Percentiles rank a stretch among this genome's conserved stretches.
phyloP scores from a whole-genome alignment of 2,329 filamentous ascomycete species.

The Calonectria henricotiae region DNA sequence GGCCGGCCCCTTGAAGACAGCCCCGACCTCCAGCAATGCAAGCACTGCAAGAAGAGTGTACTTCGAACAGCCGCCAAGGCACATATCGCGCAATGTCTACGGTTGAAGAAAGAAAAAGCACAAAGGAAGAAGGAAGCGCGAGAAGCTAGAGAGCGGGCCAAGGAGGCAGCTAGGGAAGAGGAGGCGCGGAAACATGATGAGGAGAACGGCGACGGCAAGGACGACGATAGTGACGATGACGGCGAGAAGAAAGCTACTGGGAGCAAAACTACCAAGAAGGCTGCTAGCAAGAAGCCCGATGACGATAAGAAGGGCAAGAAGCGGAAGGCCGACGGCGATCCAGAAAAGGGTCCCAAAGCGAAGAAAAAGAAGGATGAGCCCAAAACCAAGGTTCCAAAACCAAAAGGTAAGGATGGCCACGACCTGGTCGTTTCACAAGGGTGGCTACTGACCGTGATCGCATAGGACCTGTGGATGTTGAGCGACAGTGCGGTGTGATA shows the following conservation, averaged over 20 bases:
- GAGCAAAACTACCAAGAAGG: constrained; percentile 72
- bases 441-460: constrained; percentile 38
- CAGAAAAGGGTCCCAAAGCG: constrained; percentile 86
- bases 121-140: constrained; percentile 83
- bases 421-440: background rate
- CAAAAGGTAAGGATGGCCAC: constrained; percentile 74
- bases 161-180: constrained; percentile 73
- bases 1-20: constrained; percentile 87
- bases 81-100: constrained; percentile 88
- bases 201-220: constrained; percentile 66
- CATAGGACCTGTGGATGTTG: constrained; percentile 88
- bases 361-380: constrained; percentile 98
- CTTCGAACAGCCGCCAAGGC: constrained; percentile 81
- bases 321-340: constrained; percentile 81
- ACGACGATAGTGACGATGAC: constrained; percentile 66
- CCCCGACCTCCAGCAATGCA: constrained; percentile 87
- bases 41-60: constrained; percentile 93
- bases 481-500: constrained; percentile 92
- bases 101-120: constrained; percentile 87
- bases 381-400: constrained; percentile 86
- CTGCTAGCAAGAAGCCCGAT: constrained; percentile 78
- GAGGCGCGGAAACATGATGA: constrained; percentile 70
- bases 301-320: constrained; percentile 83
- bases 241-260: constrained; percentile 62
- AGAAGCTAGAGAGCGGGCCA: constrained; percentile 78